Percentiles rank a stretch among this genome's conserved stretches.
Conservation (phyloP, 176 grass and related monocot genomes). For the Oryza australiensis region DNA sequence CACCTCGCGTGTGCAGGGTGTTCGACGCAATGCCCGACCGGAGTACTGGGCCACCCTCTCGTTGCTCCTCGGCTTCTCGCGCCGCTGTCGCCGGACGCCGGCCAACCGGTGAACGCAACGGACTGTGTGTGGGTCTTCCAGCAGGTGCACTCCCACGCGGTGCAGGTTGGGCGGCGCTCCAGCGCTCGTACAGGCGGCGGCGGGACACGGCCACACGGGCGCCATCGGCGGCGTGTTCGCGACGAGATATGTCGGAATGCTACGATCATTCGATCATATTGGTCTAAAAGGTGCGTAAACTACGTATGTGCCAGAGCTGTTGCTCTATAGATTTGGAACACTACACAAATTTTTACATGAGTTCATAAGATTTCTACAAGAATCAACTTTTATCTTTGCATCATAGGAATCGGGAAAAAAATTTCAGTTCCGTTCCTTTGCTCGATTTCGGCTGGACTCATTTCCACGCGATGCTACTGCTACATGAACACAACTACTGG, state of each 20-base stretch:
- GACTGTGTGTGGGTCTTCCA: not conserved
- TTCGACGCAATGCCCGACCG: conserved; percentile 49
- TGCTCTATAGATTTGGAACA: no score
- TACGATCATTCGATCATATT: conserved; percentile 11
- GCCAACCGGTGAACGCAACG: not conserved
- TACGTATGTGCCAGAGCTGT: no score
- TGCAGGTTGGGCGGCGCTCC: conserved; percentile 17
- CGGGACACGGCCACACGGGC: no score
- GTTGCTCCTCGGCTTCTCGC: not conserved
- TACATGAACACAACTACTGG: not conserved
- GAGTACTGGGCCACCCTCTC: conserved; percentile 26
- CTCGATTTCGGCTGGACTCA: not conserved
- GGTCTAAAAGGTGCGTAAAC: no score
- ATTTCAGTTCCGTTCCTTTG: not conserved
- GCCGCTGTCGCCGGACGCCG: not conserved
- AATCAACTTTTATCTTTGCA: no score
- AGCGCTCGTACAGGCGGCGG: conserved; percentile 25
- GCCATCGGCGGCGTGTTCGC: conserved; percentile 1
- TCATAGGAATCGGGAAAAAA: no score
- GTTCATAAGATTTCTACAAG: no score
- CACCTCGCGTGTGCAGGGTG: conserved; percentile 18
- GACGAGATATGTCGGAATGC: conserved; percentile 42
- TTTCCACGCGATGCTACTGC: not conserved
- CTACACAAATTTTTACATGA: no score
- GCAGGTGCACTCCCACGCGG: conserved; percentile 36